Percentiles rank a stretch among this genome's conserved stretches.
phyloP scores from a whole-genome alignment of 495 filamentous ascomycete species.

The Apiosordaria backusii region DNA sequence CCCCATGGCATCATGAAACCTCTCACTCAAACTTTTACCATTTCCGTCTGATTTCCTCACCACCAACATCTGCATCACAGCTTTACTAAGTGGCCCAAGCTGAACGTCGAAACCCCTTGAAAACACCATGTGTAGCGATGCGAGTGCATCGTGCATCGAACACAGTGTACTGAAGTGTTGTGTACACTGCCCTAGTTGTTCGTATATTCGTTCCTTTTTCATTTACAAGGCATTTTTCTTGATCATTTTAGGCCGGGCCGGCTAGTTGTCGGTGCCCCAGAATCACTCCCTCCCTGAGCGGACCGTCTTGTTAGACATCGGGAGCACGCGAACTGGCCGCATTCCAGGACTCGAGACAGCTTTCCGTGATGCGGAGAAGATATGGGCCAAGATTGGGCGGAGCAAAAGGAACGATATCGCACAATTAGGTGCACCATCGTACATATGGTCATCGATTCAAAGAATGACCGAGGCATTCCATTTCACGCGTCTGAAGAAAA shows the following conservation, averaged over 20 bases:
- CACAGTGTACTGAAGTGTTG: slow-evolving; percentile 2
- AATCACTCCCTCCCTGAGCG: background rate
- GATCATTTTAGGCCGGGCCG: background rate
- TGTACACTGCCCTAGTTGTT: background rate
- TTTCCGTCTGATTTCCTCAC: background rate
- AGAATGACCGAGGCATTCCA: slow-evolving; percentile 9
- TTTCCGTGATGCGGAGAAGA: background rate
- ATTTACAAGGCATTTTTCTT: background rate
- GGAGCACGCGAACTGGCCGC: slow-evolving; percentile 1
- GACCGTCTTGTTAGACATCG: slow-evolving; percentile 2
- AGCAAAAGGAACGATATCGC: background rate
- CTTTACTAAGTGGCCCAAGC: background rate
- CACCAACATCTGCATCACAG: background rate
- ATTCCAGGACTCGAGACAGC: slow-evolving; percentile 7
- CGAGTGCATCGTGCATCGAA: background rate
- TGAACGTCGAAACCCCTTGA: background rate
- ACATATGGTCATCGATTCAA: slow-evolving; percentile 4
- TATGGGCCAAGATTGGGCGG: background rate
- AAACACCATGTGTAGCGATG: background rate
- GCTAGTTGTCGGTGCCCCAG: background rate
- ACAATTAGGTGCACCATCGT: background rate
- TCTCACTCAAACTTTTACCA: background rate
- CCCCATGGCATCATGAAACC: slow-evolving; percentile 9
- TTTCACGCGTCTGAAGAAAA: background rate
- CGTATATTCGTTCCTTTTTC: background rate